Evolutionary conservation across 1,284 basidiomycete genomes (phyloP).

Genomic region (Boletus austroedulis): DNA sequence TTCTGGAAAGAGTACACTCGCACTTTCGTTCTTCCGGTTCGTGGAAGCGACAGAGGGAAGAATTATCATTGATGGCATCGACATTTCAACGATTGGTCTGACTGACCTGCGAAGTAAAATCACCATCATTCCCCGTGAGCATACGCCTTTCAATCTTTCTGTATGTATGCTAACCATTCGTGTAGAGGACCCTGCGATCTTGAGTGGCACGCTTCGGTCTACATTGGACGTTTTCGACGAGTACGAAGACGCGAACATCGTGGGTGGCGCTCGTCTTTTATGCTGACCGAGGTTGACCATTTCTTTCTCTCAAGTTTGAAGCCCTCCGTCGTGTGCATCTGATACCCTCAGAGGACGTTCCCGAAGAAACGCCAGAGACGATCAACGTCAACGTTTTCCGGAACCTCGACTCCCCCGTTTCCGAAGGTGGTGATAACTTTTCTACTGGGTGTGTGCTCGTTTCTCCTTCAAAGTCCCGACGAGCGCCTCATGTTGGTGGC

Average conservation of each 20-base stretch:
- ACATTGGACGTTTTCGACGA: conserved; percentile 91
- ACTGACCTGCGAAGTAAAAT: conserved; percentile 81
- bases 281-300: conserved; percentile 1
- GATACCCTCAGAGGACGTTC: conserved; percentile 58
- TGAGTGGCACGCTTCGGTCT: conserved; percentile 83
- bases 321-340: conserved; percentile 86
- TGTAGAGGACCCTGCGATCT: conserved; percentile 84
- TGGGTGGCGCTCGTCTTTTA: conserved; percentile 37
- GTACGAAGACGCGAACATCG: conserved; percentile 84
- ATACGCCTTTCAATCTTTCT: background rate
- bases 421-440: conserved; percentile 92
- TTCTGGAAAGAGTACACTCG: conserved; percentile 86
- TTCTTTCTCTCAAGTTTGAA: conserved; percentile 63
- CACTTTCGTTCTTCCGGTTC: conserved; percentile 93
- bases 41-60: conserved; percentile 83
- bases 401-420: conserved; percentile 80
- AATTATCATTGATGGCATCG: conserved; percentile 86
- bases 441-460: conserved; percentile 65
- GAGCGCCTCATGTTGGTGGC: conserved; percentile 1
- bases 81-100: conserved; percentile 84
- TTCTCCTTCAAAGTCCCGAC: background rate
- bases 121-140: conserved; percentile 89
- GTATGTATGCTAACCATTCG: background rate
- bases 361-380: conserved; percentile 41
- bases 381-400: conserved; percentile 85